A percentile compares a stretch with the other conserved stretches of the same genome.
phyloP scores from a whole-genome alignment of 345 rosid genomes.

The Bruguiera parviflora region DNA sequence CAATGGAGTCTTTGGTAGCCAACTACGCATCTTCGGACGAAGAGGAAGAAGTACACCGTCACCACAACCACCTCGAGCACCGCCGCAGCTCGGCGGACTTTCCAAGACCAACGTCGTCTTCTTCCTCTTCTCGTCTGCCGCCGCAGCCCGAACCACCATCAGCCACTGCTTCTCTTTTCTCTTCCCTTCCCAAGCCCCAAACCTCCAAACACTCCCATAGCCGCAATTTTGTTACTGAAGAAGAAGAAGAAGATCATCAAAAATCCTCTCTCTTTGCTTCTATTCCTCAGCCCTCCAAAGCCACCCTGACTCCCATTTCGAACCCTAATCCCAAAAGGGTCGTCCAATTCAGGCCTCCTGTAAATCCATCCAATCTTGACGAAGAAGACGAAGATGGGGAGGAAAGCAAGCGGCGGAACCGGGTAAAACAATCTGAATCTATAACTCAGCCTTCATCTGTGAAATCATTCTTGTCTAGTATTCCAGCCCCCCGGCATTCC shows the following conservation, averaged over 20 bases:
- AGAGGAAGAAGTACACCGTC: slow-evolving; percentile 41
- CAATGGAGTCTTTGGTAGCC: slow-evolving; percentile 76
- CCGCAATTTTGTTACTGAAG: not conserved
- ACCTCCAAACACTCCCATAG: slow-evolving; percentile 18
- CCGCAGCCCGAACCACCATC: slow-evolving; percentile 23
- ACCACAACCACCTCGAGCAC: not conserved
- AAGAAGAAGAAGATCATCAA: slow-evolving; percentile 18
- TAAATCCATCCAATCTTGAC: slow-evolving; percentile 28
- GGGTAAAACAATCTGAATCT: slow-evolving; percentile 30
- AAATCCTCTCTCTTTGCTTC: slow-evolving; percentile 6
- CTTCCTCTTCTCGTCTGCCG: slow-evolving; percentile 5
- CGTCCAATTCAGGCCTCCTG: slow-evolving; percentile 65
- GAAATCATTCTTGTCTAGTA: slow-evolving; percentile 62
- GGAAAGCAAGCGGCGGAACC: slow-evolving; percentile 22
- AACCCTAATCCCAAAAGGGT: slow-evolving; percentile 45
- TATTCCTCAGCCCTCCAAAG: slow-evolving; percentile 46
- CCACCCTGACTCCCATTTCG: slow-evolving; percentile 15
- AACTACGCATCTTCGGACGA: slow-evolving; percentile 87
- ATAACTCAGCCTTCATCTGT: slow-evolving; percentile 42
- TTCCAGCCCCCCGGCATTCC: slow-evolving; percentile 75
- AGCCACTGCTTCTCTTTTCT: slow-evolving; percentile 31
- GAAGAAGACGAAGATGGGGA: slow-evolving; percentile 42
- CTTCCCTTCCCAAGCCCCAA: slow-evolving; percentile 49
- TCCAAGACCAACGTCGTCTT: not conserved
- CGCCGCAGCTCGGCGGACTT: slow-evolving; percentile 15